These are phyloP conservation scores for Allomyces macrogynus DNA, from an alignment of 192 early-diverging fungal species.

Conservation along the genomic window DNA sequence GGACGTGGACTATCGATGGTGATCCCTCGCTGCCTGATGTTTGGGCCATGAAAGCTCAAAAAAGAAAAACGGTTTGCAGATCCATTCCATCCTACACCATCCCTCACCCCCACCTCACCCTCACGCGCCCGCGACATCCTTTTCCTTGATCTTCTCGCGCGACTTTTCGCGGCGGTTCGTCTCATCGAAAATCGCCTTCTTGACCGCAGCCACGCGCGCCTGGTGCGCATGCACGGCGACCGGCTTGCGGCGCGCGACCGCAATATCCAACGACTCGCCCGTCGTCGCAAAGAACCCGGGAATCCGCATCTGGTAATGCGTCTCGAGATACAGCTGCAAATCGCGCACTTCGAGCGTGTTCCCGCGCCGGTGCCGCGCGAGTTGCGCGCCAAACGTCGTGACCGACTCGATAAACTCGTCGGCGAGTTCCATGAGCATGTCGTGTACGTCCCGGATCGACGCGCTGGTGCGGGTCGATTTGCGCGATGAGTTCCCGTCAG, in stretches of 20 bases:
- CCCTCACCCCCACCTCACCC: no score
- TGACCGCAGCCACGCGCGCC: not conserved
- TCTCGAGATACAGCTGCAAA: slow-evolving; percentile 49
- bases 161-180: not conserved
- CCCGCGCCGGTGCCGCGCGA: slow-evolving; percentile 66
- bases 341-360: slow-evolving; percentile 64
- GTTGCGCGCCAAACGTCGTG: slow-evolving; percentile 54
- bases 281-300: not conserved
- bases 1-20: no score
- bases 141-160: no score
- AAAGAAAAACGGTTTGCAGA: no score
- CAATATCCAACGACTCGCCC: no score
- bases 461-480: slow-evolving; percentile 57
- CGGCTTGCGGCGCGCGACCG: not conserved
- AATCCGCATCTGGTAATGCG: slow-evolving; percentile 1
- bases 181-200: not conserved
- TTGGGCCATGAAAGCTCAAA: no score
- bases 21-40: no score
- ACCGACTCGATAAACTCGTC: slow-evolving; percentile 78
- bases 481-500: slow-evolving; percentile 63
- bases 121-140: no score
- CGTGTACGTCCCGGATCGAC: slow-evolving; percentile 66
- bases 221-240: not conserved
- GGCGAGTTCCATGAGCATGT: slow-evolving; percentile 62
- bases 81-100: no score